Base-by-base conservation (phyloP, 2,329 filamentous ascomycete species). In the Ramichloridium luteum region DNA sequence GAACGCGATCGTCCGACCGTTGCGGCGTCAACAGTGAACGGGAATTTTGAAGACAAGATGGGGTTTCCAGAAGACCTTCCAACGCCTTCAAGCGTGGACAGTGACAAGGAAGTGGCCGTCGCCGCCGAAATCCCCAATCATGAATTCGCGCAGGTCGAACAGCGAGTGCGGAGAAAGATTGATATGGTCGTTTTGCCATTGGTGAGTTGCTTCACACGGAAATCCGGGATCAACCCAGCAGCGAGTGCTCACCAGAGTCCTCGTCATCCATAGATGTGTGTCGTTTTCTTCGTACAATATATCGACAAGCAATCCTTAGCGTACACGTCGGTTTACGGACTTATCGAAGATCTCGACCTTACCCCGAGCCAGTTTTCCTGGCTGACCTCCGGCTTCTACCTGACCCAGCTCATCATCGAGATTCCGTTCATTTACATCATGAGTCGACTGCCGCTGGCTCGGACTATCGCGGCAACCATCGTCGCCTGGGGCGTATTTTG, bases 381-480 rank as follows among this genome's bases (percentile, higher is more conserved):
- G 66, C 58, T 52, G 16, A 58, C 50, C 6, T 59, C 56, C 5
- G 59, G 65, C 37, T 65, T 65, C 47, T 65, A 62, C 42, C 40
- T 67, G 15, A 57, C 57, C 28, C 39, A 43, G 26, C 32, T 46
- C 6, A 57, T 64, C 2, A 57, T 64, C 0, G 64, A 67, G 37
- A 66, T 60, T 34, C 65, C 65, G 1, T 64, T 62, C 35, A 64
- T 65, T 29, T 68, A 67, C 40, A 48, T 69, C 8, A 69, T 70
- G 64, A 61, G 56, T 18, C 53, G 58, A 4, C 51, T 70, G 3
- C 62, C 57, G 6, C 43, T 70, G n/a, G 60, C 62, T 20, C 64
- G 63, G 34, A 66, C 67, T 35, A 64, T 70, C 4, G 65, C 64
- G 10, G 48, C 47, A 2, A 46, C 61, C 0, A 54, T 68, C 20